A percentile compares a stretch with the other conserved stretches of the same genome.
phyloP scores from a whole-genome alignment of 192 early-diverging fungal species.

The Chytriomyces sp. region DNA sequence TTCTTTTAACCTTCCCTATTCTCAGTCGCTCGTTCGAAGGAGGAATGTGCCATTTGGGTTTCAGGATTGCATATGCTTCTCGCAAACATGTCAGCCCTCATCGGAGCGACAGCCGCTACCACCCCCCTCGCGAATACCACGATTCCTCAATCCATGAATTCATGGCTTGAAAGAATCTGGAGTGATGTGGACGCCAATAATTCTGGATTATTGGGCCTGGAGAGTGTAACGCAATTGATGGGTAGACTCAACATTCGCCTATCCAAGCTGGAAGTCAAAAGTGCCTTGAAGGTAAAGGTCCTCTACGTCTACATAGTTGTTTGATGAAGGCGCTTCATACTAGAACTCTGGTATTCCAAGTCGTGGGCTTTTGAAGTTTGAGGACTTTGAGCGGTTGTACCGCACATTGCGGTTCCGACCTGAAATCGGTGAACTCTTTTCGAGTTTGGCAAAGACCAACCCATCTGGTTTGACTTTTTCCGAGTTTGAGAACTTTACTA shows the following conservation, averaged over 20 bases:
- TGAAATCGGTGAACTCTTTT: conserved; percentile 63
- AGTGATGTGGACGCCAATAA: conserved; percentile 38
- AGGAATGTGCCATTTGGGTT: conserved; percentile 48
- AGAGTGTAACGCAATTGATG: conserved; percentile 51
- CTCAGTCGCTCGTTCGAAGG: conserved; percentile 46
- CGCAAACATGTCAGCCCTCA: conserved; percentile 36
- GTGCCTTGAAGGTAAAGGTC: conserved; percentile 53
- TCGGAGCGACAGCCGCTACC: conserved; percentile 18
- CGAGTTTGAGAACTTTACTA: conserved; percentile 62
- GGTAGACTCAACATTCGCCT: conserved; percentile 66
- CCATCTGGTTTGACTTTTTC: conserved; percentile 43
- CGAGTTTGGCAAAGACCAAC: conserved; percentile 37
- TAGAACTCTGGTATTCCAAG: conserved; percentile 58
- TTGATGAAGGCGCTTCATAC: background rate
- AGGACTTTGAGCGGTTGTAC: conserved; percentile 64
- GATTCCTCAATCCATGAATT: conserved; percentile 20
- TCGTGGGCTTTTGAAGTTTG: conserved; percentile 52
- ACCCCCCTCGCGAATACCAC: background rate
- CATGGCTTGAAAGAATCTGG: conserved; percentile 53
- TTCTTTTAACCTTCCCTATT: background rate
- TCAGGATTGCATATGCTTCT: conserved; percentile 54
- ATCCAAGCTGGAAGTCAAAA: conserved; percentile 62
- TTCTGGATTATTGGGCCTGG: conserved; percentile 42
- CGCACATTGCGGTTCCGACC: conserved; percentile 60
- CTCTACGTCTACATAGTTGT: background rate